Evolutionary conservation across 2,329 filamentous ascomycete species (phyloP), one percentile per base, ranked within the genome.

Genomic region (Phialemonium atrogriseum): DNA sequence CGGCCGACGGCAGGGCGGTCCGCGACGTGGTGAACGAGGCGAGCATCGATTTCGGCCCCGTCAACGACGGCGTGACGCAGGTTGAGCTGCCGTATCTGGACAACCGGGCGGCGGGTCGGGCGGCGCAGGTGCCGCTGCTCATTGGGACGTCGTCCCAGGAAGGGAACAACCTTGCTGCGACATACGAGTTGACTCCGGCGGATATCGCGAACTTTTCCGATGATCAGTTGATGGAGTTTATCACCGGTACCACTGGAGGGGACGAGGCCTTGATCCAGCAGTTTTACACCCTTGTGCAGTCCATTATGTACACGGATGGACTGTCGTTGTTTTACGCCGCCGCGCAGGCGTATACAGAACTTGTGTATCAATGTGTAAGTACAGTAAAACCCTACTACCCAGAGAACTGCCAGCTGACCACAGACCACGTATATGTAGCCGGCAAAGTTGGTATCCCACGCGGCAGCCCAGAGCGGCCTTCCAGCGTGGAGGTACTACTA

Each of bases 311-410:
- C n/a, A n/a, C n/a, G n/a, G n/a, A n/a, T n/a, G n/a, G n/a, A n/a
- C n/a, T n/a, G n/a, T n/a, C n/a, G n/a, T 14, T 30, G 17, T 30
- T 30, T 12, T 17, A 30, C 13, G 27, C 18, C 11, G 27, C 17
- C 5, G 27, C 27, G 4, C 27, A 14, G 27, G 17, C 22, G 11
- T 30, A 30, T 14, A 30, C 27, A 3, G 27, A 30, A 17, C 17
- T 30, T 11, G 9, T 22, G n/a, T 30, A 30, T 11, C 27, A 30
- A 30, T 30, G 27, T 14, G 27, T 30, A 30, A 30, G 27, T 7
- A 9, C 18, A 15, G 5, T n/a, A n/a, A n/a, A n/a, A n/a, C n/a
- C n/a, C n/a, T n/a, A n/a, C n/a, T n/a, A n/a, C n/a, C n/a, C n/a
- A n/a, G n/a, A n/a, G n/a, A n/a, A n/a, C n/a, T 23, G 21, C 9